Conservation (phyloP, 768 basidiomycete genomes). For the Suillus americanus region DNA sequence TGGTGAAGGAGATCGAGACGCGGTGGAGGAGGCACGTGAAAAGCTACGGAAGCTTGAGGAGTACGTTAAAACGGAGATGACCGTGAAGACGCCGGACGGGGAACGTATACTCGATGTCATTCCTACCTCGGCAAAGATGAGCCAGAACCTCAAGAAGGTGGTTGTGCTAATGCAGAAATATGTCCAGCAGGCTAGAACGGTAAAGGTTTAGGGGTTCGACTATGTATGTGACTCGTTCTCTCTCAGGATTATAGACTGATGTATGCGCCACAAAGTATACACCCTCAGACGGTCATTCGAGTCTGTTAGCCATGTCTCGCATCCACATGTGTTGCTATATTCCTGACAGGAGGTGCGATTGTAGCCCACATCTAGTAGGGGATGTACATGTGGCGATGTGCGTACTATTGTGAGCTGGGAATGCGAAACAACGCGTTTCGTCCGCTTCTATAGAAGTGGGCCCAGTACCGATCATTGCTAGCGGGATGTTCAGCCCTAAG, state of each 20-base stretch:
- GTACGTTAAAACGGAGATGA: slow-evolving; percentile 52
- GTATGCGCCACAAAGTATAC: neutral
- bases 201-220: neutral
- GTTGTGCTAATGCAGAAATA: slow-evolving; percentile 69
- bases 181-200: slow-evolving; percentile 49
- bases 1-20: slow-evolving; percentile 40
- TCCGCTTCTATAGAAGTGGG: neutral
- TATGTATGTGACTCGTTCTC: neutral
- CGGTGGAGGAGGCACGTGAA: slow-evolving; percentile 51
- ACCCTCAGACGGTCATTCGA: neutral
- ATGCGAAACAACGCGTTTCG: neutral
- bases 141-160: slow-evolving; percentile 72
- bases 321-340: too few species aligned
- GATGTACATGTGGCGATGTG: neutral
- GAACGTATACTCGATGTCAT: slow-evolving; percentile 60
- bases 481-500: neutral
- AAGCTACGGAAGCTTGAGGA: slow-evolving; percentile 59
- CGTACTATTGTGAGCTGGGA: neutral
- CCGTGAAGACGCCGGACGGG: slow-evolving; percentile 21
- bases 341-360: neutral
- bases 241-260: neutral
- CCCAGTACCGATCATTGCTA: neutral
- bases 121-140: slow-evolving; percentile 83
- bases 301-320: neutral
- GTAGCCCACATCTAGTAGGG: neutral